Evolutionary conservation across 345 rosid species (phyloP).

Genomic region (Rhodomyrtus tomentosa): DNA sequence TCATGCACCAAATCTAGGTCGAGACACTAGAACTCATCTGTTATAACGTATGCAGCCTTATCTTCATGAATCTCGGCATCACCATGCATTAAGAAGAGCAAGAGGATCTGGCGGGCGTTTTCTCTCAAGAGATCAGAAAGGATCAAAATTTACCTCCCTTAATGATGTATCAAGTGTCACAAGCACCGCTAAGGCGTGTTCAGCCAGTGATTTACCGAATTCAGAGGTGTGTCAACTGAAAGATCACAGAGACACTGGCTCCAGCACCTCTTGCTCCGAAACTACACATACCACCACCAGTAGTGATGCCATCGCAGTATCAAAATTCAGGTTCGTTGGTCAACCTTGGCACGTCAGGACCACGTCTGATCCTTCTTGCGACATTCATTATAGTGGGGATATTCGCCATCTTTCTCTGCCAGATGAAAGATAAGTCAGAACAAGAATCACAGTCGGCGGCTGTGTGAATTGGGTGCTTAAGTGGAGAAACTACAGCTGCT

Average conservation of each 20-base stretch:
- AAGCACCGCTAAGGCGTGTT: constrained; percentile 1
- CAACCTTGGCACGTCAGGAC: constrained; percentile 21
- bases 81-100: constrained; percentile 70
- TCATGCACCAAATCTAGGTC: not conserved
- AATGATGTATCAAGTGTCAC: not conserved
- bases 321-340: constrained; percentile 41
- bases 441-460: not conserved
- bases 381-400: not conserved
- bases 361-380: not conserved
- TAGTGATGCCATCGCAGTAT: constrained; percentile 29
- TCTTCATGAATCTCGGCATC: constrained; percentile 85
- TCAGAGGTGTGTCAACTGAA: constrained; percentile 1
- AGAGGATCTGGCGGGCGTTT: constrained; percentile 87
- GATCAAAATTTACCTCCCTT: constrained; percentile 13
- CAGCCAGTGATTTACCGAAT: not conserved
- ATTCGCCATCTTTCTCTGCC: not conserved
- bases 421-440: not conserved
- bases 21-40: not conserved
- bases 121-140: constrained; percentile 46
- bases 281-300: constrained; percentile 18
- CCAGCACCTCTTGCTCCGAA: constrained; percentile 40
- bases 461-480: not conserved
- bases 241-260: constrained; percentile 24
- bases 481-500: constrained; percentile 20
- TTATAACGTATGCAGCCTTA: constrained; percentile 45